These are phyloP conservation scores for Parasitella parasitica DNA, from an alignment of 371 early-diverging fungal genomes.

Conservation along the genomic window DNA sequence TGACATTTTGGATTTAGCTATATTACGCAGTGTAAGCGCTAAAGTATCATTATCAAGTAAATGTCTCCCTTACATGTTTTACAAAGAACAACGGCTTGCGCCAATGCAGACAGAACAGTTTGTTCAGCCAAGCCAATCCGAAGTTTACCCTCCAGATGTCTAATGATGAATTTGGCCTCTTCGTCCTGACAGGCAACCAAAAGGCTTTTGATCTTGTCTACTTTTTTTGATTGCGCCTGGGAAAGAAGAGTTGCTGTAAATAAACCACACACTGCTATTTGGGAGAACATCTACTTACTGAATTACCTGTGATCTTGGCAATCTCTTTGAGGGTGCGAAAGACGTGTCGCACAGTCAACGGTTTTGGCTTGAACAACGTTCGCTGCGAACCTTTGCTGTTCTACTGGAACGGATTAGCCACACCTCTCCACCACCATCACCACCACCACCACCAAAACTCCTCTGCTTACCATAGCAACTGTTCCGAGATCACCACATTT, in stretches of 20 bases:
- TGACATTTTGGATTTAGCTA: slow-evolving; percentile 19
- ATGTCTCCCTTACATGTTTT: slow-evolving; percentile 18
- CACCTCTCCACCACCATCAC: not conserved
- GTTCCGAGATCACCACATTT: slow-evolving; percentile 91
- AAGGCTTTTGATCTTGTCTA: slow-evolving; percentile 81
- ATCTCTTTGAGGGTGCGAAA: slow-evolving; percentile 90
- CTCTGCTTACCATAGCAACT: slow-evolving; percentile 66
- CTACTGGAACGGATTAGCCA: not conserved
- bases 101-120: slow-evolving; percentile 88
- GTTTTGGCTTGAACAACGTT: slow-evolving; percentile 77
- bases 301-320: slow-evolving; percentile 77
- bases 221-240: slow-evolving; percentile 77
- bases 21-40: not conserved
- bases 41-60: too few species aligned
- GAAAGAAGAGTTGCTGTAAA: not conserved
- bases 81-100: slow-evolving; percentile 71
- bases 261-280: not conserved
- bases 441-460: too few species aligned
- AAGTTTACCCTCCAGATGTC: slow-evolving; percentile 95
- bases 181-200: slow-evolving; percentile 81
- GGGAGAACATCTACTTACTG: slow-evolving; percentile 33
- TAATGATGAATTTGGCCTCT: slow-evolving; percentile 93
- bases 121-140: slow-evolving; percentile 98
- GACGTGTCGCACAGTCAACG: slow-evolving; percentile 80
- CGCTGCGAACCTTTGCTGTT: slow-evolving; percentile 74